Evolutionary conservation across 768 basidiomycete genomes (phyloP).

Genomic region (Lentinus tigrinus): DNA sequence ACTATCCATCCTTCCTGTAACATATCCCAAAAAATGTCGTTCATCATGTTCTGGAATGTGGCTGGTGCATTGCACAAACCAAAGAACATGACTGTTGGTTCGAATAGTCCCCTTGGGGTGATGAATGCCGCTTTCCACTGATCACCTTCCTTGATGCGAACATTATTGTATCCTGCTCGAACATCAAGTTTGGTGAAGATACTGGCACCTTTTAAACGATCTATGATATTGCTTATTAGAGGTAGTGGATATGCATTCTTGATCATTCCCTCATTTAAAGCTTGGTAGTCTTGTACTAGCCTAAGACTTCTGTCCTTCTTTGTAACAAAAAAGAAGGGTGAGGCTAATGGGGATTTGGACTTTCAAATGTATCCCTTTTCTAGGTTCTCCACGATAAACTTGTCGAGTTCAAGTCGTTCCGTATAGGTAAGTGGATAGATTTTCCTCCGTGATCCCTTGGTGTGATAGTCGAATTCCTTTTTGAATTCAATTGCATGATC

Average conservation of each 20-base stretch:
- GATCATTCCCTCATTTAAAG: constrained; percentile 33
- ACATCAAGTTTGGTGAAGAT: constrained; percentile 33
- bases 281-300: constrained; percentile 26
- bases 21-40: constrained; percentile 32
- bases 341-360: constrained; percentile 21
- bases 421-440: constrained; percentile 15
- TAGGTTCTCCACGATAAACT: constrained; percentile 24
- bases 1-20: constrained; percentile 34
- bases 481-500: constrained; percentile 37
- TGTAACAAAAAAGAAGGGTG: constrained; percentile 31
- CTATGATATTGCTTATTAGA: constrained; percentile 28
- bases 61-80: constrained; percentile 36
- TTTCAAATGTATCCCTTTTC: constrained; percentile 20
- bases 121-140: constrained; percentile 43
- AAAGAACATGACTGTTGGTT: constrained; percentile 42
- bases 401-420: constrained; percentile 15
- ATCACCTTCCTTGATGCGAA: constrained; percentile 40
- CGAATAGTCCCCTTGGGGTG: constrained; percentile 36
- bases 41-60: constrained; percentile 37
- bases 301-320: constrained; percentile 29
- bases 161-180: constrained; percentile 33
- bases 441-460: constrained; percentile 4
- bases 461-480: constrained; percentile 19
- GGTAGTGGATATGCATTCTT: constrained; percentile 36
- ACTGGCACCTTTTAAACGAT: constrained; percentile 21